phyloP scores from a whole-genome alignment of 805 yeast species.

The Saccharomycopsis microspora region DNA sequence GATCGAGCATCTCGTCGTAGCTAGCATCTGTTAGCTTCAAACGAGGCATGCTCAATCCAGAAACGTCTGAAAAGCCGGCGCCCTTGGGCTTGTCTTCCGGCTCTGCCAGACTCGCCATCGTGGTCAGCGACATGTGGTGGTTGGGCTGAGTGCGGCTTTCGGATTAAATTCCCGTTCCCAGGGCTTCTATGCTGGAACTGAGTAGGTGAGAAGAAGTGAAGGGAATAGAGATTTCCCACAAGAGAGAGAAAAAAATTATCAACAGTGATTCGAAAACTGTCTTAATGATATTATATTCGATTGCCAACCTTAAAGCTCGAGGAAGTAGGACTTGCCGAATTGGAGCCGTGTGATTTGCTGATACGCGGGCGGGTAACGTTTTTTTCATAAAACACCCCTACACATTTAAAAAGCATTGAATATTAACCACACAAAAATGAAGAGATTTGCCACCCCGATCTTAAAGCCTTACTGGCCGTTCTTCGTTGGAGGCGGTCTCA shows the following conservation, averaged over 20 bases:
- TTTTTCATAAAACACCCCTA: no score
- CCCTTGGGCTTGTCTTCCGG: background rate
- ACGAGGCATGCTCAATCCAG: background rate
- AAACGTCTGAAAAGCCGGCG: background rate
- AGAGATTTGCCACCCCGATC: slow-evolving; percentile 34
- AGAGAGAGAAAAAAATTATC: background rate
- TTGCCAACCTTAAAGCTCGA: no score
- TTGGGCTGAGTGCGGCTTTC: no score
- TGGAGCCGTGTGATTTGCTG: no score
- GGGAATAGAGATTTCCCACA: background rate
- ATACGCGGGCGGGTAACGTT: no score
- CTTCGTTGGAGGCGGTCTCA: slow-evolving; percentile 66
- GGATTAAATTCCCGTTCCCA: no score
- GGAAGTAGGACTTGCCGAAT: no score
- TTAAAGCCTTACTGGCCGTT: slow-evolving; percentile 80
- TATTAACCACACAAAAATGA: slow-evolving; percentile 16
- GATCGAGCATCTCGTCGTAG: slow-evolving; percentile 8
- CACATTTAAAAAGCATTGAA: no score
- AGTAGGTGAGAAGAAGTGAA: background rate
- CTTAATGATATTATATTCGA: no score
- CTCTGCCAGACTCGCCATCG: background rate
- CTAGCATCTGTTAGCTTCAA: slow-evolving; percentile 2
- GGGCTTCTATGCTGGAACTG: no score
- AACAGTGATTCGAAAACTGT: no score
- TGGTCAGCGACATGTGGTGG: no score